A percentile compares a stretch with the other conserved stretches of the same genome.
phyloP scores from a whole-genome alignment of 352 stramenopile species.

The Phytophthora ramorum region DNA sequence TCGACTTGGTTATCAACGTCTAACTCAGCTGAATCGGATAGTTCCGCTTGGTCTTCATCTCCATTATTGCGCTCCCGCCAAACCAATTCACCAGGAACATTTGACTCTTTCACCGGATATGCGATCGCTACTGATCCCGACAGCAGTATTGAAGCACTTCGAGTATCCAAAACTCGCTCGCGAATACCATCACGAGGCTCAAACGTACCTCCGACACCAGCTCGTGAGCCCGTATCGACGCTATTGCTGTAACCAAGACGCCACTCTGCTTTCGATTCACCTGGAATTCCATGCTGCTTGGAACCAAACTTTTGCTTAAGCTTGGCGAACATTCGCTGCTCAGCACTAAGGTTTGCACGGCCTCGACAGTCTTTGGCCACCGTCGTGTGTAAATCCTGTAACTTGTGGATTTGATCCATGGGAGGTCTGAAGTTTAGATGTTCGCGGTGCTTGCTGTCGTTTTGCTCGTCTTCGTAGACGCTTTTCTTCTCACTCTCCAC shows the following conservation, averaged over 20 bases:
- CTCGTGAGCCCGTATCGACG: constrained; percentile 28
- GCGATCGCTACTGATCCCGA: constrained; percentile 29
- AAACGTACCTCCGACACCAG: constrained; percentile 52
- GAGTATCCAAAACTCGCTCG: constrained; percentile 29
- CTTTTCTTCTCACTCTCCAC: constrained; percentile 15
- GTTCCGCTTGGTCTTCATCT: constrained; percentile 12
- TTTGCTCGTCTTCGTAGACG: constrained; percentile 55
- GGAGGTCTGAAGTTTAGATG: constrained; percentile 51
- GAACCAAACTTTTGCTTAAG: constrained; percentile 12
- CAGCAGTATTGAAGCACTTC: constrained; percentile 19
- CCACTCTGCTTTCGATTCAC: constrained; percentile 38
- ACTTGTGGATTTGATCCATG: constrained; percentile 50
- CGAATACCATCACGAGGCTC: constrained; percentile 51
- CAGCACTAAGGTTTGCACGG: constrained; percentile 12
- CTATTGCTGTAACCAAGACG: constrained; percentile 60
- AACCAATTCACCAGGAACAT: constrained; percentile 14
- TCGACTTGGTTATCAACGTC: constrained; percentile 16
- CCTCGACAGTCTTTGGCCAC: constrained; percentile 44
- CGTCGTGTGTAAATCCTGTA: constrained; percentile 60
- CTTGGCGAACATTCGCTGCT: constrained; percentile 23
- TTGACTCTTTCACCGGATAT: constrained; percentile 36
- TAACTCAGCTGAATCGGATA: not conserved
- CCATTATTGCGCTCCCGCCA: constrained; percentile 20
- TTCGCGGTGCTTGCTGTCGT: constrained; percentile 60
- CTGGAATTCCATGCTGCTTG: not conserved